A percentile compares a stretch with the other conserved stretches of the same genome.
These are phyloP conservation scores for Penicillium sp. DNA, from an alignment of 2,329 filamentous ascomycete species.

Conservation along the genomic window DNA sequence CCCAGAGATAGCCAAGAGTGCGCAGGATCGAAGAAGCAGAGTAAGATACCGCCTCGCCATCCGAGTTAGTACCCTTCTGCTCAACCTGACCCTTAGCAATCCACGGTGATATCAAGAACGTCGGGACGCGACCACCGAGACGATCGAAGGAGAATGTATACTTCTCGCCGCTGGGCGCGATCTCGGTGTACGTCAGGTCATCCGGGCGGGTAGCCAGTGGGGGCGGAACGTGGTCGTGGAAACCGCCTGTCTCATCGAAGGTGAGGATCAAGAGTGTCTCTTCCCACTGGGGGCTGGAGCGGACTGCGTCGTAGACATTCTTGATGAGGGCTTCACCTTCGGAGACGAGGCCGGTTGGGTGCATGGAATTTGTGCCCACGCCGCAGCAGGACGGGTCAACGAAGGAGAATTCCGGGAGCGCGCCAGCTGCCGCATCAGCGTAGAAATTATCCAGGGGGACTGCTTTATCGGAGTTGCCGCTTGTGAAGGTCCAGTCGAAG, in stretches of 20 bases:
- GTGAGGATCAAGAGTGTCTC: conserved; percentile 39
- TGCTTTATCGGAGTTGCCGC: conserved; percentile 29
- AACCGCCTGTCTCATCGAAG: conserved; percentile 42
- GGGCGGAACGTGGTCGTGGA: conserved; percentile 41
- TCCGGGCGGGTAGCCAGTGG: conserved; percentile 37
- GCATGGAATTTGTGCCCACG: conserved; percentile 38
- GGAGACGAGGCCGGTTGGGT: conserved; percentile 37
- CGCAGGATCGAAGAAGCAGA: conserved; percentile 32
- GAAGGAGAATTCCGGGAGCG: conserved; percentile 38
- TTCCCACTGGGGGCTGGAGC: conserved; percentile 37
- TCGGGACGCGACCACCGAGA: conserved; percentile 34
- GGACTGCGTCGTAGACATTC: conserved; percentile 38
- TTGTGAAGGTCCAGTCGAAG: conserved; percentile 38
- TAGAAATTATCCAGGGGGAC: conserved; percentile 37
- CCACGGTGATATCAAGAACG: conserved; percentile 34
- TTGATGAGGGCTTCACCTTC: conserved; percentile 41
- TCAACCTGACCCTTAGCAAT: conserved; percentile 32
- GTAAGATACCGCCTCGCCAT: conserved; percentile 28
- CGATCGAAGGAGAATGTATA: conserved; percentile 33
- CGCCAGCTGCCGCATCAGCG: conserved; percentile 33
- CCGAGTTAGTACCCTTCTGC: conserved; percentile 30
- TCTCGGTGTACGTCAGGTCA: conserved; percentile 36
- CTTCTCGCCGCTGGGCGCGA: conserved; percentile 25
- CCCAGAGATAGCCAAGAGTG: conserved; percentile 37
- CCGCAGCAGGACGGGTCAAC: conserved; percentile 45